Evolutionary conservation across 257 asterid species (phyloP).

Genomic region (Nicotiana paniculata): DNA sequence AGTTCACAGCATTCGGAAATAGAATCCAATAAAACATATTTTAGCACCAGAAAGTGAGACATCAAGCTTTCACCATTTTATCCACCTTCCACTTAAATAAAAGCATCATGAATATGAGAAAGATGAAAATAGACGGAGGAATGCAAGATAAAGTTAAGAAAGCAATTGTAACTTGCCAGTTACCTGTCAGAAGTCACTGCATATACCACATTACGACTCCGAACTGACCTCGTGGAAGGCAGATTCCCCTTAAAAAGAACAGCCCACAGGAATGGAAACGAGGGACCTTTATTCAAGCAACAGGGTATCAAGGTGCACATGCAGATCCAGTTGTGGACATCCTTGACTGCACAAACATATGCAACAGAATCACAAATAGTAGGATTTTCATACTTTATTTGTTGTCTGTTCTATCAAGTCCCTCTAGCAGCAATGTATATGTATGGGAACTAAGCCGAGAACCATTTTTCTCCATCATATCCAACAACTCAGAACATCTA

Average conservation of each 20-base stretch:
- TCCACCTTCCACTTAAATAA: neutral
- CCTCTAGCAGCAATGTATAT: slow-evolving; percentile 48
- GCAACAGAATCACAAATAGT: neutral
- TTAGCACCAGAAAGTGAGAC: neutral
- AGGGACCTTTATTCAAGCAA: neutral
- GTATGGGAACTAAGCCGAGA: slow-evolving; percentile 49
- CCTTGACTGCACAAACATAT: slow-evolving; percentile 1
- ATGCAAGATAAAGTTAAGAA: neutral
- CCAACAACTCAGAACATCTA: slow-evolving; percentile 43
- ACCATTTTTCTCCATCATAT: slow-evolving; percentile 49
- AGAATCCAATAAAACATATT: neutral
- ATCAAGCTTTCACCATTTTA: neutral
- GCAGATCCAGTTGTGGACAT: neutral
- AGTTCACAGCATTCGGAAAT: neutral
- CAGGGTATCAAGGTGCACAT: neutral
- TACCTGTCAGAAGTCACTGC: neutral
- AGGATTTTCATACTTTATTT: slow-evolving; percentile 2
- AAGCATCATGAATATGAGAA: neutral
- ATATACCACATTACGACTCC: neutral
- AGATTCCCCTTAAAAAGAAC: neutral
- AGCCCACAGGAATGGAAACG: neutral
- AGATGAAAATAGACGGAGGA: neutral
- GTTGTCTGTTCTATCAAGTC: slow-evolving; percentile 26
- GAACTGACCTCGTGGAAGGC: neutral
- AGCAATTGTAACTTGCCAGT: neutral